A percentile compares a stretch with the other conserved stretches of the same genome.
phyloP scores from a whole-genome alignment of 495 filamentous ascomycete genomes.

The Neurospora sp. region DNA sequence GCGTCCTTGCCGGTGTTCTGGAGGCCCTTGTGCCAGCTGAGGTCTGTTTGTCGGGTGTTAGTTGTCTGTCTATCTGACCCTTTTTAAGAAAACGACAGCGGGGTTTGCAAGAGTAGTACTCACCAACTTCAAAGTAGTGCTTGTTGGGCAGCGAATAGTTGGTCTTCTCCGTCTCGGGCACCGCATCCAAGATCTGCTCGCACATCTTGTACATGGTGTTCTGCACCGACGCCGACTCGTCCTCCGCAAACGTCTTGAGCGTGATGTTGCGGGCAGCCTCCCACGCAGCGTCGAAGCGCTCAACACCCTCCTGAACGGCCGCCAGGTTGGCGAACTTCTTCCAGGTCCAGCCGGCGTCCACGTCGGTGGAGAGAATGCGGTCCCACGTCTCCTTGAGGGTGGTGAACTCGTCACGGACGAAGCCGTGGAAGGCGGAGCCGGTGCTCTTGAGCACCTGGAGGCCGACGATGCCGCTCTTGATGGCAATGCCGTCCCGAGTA shows the following conservation, averaged over 20 bases:
- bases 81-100: background rate
- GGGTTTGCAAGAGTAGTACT: slow-evolving; percentile 21
- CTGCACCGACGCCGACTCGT: slow-evolving; percentile 87
- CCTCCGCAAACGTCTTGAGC: slow-evolving; percentile 83
- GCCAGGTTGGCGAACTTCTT: slow-evolving; percentile 53
- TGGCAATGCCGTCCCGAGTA: slow-evolving; percentile 51
- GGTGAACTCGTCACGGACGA: slow-evolving; percentile 86
- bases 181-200: slow-evolving; percentile 71
- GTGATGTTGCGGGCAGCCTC: slow-evolving; percentile 67
- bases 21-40: slow-evolving; percentile 93
- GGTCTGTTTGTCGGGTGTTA: slow-evolving; percentile 40
- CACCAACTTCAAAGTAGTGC: slow-evolving; percentile 97
- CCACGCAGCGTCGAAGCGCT: slow-evolving; percentile 71
- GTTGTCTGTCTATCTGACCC: background rate
- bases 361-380: slow-evolving; percentile 86
- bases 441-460: slow-evolving; percentile 93
- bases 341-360: slow-evolving; percentile 82
- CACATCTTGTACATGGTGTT: slow-evolving; percentile 98
- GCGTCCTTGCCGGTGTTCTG: slow-evolving; percentile 97
- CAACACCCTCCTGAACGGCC: slow-evolving; percentile 53
- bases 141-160: slow-evolving; percentile 90
- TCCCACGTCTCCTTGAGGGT: slow-evolving; percentile 85
- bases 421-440: slow-evolving; percentile 92
- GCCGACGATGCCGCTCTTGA: slow-evolving; percentile 60
- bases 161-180: slow-evolving; percentile 59